Evolutionary conservation across 768 basidiomycete genomes (phyloP), one percentile per base, ranked within the genome.

Genomic region (Leccinum olivaceopallidum): DNA sequence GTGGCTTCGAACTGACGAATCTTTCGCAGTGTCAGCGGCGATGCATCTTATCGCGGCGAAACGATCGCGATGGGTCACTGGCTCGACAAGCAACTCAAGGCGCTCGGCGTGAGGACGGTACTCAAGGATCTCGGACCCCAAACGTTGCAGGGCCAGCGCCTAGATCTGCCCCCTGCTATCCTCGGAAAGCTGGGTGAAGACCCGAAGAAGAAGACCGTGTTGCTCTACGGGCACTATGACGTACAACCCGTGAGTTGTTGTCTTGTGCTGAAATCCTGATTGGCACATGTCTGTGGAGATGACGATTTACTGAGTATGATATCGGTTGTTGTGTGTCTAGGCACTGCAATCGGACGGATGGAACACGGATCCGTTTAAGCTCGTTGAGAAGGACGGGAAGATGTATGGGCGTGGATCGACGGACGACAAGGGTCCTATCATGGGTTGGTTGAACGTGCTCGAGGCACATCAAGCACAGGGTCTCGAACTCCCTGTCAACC

Each of bases 211-310:
- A 95, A 92, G 83, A 98, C 95, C 0, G 86, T 98, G 36, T 82
- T 96, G 30, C 77, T 98, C 34, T 98, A 98, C 71, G 95, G 94
- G 2, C 95, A 98, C 73, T 96, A 93, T 69, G 95, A 97, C 70
- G 95, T 97, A 7, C 95, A 97, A 68, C 95, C 95, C 9, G 91
- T 92, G 61, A 18, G 28, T 39, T 26, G 8, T 30, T 30, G 28
- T 8, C 28, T 30, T 30, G 8, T 30, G 28, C 28, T 30, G 28
- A 30, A 30, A 30, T 30, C 28, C 28, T 30, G 28, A 30, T 30
- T 26, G 26, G 28, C 28, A 36, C 16, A n/a, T 42, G 7, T 32
- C 22, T 48, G 20, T 6, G 36, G 24, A 56, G 54, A 22, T 14
- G 7, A 36, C 24, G n/a, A n/a, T 60, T 10, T 18, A 9, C 59